Percentiles rank a stretch among this genome's conserved stretches.
Evolutionary conservation across 495 filamentous ascomycete genomes (phyloP).

Genomic region (Hypoxylon subgilvum): DNA sequence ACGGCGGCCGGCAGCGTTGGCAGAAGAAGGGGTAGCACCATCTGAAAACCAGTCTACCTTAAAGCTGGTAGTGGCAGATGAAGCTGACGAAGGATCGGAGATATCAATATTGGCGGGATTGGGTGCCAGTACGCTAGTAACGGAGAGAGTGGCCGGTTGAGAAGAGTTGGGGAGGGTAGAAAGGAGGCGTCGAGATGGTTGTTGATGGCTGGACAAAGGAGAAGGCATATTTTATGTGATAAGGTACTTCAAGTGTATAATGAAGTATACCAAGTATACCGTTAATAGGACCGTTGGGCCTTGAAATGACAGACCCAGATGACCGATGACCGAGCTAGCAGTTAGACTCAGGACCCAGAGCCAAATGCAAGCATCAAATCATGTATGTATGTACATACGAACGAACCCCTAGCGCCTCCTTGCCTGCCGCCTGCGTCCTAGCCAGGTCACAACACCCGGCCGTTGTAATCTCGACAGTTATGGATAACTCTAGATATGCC

Average conservation of each 20-base stretch:
- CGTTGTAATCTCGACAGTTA: too few relatives aligned
- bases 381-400: too few relatives aligned
- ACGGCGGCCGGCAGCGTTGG: slow-evolving; percentile 34
- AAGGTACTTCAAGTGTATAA: too few relatives aligned
- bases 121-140: slow-evolving; percentile 31
- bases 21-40: slow-evolving; percentile 35
- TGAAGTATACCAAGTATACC: too few relatives aligned
- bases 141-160: slow-evolving; percentile 25
- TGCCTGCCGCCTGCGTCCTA: too few relatives aligned
- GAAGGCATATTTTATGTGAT: slow-evolving; percentile 36
- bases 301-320: slow-evolving; percentile 10
- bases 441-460: too few relatives aligned
- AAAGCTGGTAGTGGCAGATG: slow-evolving; percentile 43
- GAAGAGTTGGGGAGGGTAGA: slow-evolving; percentile 23
- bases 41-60: slow-evolving; percentile 41
- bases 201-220: slow-evolving; percentile 39
- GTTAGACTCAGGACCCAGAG: slow-evolving; percentile 5
- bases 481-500: slow-evolving; percentile 1
- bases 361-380: slow-evolving; percentile 15
- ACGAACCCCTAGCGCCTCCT: background rate
- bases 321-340: too few relatives aligned
- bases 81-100: slow-evolving; percentile 40
- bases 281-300: background rate
- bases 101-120: slow-evolving; percentile 34
- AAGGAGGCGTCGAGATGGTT: slow-evolving; percentile 15